Conservation (phyloP, 2,329 filamentous ascomycete genomes). For the Aphanoascus verrucosus region DNA sequence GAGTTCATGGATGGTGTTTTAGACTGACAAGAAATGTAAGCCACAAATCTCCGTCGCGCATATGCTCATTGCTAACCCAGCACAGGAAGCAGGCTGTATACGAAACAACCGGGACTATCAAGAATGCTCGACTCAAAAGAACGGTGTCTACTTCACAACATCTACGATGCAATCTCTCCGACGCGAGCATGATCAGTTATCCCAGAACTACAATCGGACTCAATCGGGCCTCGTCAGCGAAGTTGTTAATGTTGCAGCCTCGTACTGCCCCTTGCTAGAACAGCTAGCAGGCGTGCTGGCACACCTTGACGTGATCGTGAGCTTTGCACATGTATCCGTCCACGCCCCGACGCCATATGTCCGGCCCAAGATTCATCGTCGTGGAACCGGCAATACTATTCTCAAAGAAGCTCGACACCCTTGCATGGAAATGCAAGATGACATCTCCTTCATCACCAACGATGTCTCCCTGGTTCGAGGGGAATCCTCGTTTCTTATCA, state of each 20-base stretch:
- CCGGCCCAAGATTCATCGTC: conserved; percentile 76
- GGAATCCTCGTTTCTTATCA: conserved; percentile 82
- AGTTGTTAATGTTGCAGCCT: conserved; percentile 84
- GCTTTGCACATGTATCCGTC: conserved; percentile 83
- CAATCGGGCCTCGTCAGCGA: conserved; percentile 85
- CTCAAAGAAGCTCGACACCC: conserved; percentile 92
- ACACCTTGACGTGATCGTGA: conserved; percentile 89
- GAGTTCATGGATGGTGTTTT: conserved; percentile 93
- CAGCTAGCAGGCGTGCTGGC: conserved; percentile 77
- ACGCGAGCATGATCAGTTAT: conserved; percentile 86
- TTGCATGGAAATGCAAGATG: conserved; percentile 97
- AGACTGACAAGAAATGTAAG: conserved; percentile 62
- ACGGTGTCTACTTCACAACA: conserved; percentile 96
- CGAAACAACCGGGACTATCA: conserved; percentile 82
- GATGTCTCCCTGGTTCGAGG: conserved; percentile 73
- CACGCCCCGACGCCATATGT: conserved; percentile 89
- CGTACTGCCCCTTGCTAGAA: conserved; percentile 88
- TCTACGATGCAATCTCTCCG: conserved; percentile 66
- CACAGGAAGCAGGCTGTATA: conserved; percentile 71
- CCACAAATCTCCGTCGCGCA: conserved; percentile 19
- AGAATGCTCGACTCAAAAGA: conserved; percentile 97
- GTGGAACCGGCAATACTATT: conserved; percentile 77
- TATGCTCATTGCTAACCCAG: conserved; percentile 1
- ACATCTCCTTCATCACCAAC: conserved; percentile 97
- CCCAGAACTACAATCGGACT: conserved; percentile 87